Percentiles rank a stretch among this genome's conserved stretches.
These are phyloP conservation scores for Aspergillus taichungensis DNA, from an alignment of 495 filamentous ascomycete genomes.

Conservation along the genomic window DNA sequence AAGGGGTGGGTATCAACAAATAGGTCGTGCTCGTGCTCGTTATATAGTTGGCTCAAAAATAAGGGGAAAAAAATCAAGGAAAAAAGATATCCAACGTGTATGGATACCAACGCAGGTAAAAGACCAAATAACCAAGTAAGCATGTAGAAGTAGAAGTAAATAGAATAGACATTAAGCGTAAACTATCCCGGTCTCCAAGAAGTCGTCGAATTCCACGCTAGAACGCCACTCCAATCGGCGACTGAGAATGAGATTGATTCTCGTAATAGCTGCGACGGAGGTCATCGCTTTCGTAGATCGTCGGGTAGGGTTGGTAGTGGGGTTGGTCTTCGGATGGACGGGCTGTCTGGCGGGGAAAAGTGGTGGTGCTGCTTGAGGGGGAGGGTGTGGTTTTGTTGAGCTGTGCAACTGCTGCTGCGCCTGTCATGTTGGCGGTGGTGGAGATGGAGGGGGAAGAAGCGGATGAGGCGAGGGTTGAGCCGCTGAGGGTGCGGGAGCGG, in stretches of 20 bases:
- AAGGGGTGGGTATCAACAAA: no score
- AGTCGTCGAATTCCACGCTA: no score
- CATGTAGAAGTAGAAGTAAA: constrained; percentile 15
- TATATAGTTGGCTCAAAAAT: no score
- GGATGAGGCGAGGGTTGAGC: constrained; percentile 28
- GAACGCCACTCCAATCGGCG: no score
- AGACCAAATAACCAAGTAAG: neutral
- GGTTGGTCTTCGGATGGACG: constrained; percentile 12
- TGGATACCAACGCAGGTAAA: neutral
- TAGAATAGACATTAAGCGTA: no score
- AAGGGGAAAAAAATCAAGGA: no score
- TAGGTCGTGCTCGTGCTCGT: no score
- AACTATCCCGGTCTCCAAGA: no score
- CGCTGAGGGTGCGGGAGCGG: constrained; percentile 33
- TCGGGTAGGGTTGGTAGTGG: constrained; percentile 12
- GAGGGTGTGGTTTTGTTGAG: constrained; percentile 14
- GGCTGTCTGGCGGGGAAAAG: constrained; percentile 11
- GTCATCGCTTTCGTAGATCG: constrained; percentile 20
- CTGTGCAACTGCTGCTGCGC: constrained; percentile 4
- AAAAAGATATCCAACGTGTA: neutral
- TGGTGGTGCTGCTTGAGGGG: constrained; percentile 21
- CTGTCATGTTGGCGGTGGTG: constrained; percentile 10
- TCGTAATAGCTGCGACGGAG: constrained; percentile 12
- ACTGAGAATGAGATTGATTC: constrained; percentile 14
- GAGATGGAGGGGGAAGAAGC: no score